Evolutionary conservation across 345 rosid genomes (phyloP).

Genomic region (Syzygium jambos): DNA sequence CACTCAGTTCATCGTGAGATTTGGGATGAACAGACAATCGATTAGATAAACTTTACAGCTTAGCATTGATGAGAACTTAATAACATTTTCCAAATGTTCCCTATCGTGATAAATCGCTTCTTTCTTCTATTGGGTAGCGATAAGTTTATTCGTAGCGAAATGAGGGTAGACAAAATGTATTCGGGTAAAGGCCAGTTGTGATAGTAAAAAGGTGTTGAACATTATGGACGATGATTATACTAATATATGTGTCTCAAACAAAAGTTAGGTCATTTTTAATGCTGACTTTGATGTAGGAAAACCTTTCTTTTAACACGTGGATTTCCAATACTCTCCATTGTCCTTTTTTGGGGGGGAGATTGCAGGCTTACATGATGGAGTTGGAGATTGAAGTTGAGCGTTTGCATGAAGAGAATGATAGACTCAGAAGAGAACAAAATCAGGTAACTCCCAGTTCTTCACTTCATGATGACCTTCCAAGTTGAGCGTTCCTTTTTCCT

Average conservation of each 20-base stretch:
- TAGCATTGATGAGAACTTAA: not conserved
- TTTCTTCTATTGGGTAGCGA: not conserved
- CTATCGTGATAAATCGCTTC: not conserved
- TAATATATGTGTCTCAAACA: not conserved
- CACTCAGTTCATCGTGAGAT: not conserved
- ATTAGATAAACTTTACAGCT: not conserved
- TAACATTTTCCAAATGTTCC: not conserved
- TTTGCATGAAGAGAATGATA: not conserved
- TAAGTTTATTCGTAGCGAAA: not conserved
- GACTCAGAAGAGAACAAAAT: not conserved
- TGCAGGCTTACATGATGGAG: not conserved
- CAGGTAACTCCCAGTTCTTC: not conserved
- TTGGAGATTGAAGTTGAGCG: not conserved
- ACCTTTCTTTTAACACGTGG: not conserved
- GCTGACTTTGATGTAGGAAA: not conserved
- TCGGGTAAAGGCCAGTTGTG: not conserved
- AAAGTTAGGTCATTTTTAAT: not conserved
- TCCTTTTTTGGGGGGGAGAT: not conserved
- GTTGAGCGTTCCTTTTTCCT: not conserved
- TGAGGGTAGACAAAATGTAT: not conserved
- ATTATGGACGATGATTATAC: not conserved
- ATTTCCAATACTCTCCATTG: not conserved
- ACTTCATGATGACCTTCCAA: not conserved
- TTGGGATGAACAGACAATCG: not conserved
- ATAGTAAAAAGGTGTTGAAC: not conserved